Conservation (phyloP, 2,329 filamentous ascomycete genomes). For the Aspergillus jensenii region DNA sequence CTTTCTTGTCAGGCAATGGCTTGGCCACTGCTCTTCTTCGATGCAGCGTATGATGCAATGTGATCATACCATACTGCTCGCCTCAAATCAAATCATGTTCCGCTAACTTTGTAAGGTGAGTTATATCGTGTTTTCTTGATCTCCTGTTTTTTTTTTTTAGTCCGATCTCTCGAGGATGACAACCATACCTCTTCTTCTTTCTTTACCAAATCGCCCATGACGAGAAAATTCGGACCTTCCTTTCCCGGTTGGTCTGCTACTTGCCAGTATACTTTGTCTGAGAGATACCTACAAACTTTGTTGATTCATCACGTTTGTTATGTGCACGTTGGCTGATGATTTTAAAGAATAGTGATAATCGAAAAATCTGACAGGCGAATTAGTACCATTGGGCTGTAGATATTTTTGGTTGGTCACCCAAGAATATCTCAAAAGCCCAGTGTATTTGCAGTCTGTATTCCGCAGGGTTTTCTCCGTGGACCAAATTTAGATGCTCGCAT, state of each 20-base stretch:
- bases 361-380: neutral
- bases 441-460: neutral
- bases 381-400: neutral
- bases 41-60: neutral
- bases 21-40: too few species aligned
- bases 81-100: neutral
- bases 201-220: conserved; percentile 68
- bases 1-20: neutral
- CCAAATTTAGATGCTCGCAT: neutral
- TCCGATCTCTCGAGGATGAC: conserved; percentile 55
- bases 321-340: conserved; percentile 10
- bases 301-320: neutral
- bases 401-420: neutral
- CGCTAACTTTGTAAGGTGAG: conserved; percentile 23
- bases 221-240: conserved; percentile 61
- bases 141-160: conserved; percentile 19
- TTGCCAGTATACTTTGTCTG: conserved; percentile 72
- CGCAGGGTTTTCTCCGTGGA: neutral
- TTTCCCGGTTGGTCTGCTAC: conserved; percentile 67
- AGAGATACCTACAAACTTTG: conserved; percentile 34
- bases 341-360: neutral
- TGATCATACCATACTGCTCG: conserved; percentile 8
- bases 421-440: neutral
- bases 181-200: conserved; percentile 60
- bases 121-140: conserved; percentile 8